Conservation (phyloP, 1,284 basidiomycete species). For the Laetiporus sulphureus region DNA sequence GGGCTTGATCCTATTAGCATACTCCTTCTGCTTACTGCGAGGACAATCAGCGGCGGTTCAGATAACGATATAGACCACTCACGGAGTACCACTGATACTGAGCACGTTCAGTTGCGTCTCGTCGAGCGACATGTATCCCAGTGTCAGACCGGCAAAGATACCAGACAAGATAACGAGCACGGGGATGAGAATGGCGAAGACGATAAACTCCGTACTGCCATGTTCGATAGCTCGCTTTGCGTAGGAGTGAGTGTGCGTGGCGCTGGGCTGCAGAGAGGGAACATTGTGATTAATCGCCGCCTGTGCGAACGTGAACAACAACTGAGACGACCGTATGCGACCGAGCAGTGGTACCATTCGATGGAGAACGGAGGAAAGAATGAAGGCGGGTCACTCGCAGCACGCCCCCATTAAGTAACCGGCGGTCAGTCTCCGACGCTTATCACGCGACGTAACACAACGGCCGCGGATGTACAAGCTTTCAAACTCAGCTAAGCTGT, state of each 20-base stretch:
- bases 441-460: too few relatives aligned
- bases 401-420: too few relatives aligned
- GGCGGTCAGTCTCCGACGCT: too few relatives aligned
- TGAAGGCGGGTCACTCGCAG: too few relatives aligned
- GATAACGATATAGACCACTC: constrained; percentile 24
- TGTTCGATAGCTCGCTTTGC: constrained; percentile 25
- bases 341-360: constrained; percentile 8
- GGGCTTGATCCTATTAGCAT: constrained; percentile 83
- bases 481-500: too few relatives aligned
- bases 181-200: constrained; percentile 50
- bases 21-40: constrained; percentile 64
- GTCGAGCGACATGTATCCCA: constrained; percentile 92
- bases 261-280: constrained; percentile 27
- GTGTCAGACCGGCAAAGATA: constrained; percentile 69
- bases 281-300: constrained; percentile 41
- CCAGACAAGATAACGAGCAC: constrained; percentile 56
- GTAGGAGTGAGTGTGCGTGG: constrained; percentile 14
- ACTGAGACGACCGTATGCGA: constrained; percentile 29
- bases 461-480: too few relatives aligned
- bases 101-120: constrained; percentile 89
- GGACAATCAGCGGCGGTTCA: constrained; percentile 1
- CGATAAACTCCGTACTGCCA: constrained; percentile 34
- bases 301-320: constrained; percentile 35
- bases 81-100: constrained; percentile 78
- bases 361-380: constrained; percentile 1